Conservation (phyloP, 352 stramenopile genomes). For the Vaucheria bursata region DNA sequence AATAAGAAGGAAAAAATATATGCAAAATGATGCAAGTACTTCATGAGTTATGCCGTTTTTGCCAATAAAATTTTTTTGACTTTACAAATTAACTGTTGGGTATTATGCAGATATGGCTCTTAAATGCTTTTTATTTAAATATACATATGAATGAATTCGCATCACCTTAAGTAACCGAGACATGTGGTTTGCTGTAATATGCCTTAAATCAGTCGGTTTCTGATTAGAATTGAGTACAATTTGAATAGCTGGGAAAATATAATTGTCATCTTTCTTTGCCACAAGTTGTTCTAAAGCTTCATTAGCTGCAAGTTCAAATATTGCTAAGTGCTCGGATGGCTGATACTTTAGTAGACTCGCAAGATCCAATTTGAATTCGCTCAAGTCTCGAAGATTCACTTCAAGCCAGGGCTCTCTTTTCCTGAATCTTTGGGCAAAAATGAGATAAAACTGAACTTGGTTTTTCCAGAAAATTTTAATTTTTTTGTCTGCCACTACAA, state of each 20-base stretch:
- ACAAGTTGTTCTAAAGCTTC: slow-evolving; percentile 41
- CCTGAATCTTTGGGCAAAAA: slow-evolving; percentile 67
- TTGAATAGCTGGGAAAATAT: slow-evolving; percentile 55
- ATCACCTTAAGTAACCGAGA: slow-evolving; percentile 75
- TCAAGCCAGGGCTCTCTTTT: slow-evolving; percentile 64
- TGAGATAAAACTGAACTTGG: background rate
- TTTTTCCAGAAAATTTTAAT: background rate
- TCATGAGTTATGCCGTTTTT: no score
- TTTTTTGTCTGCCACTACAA: background rate
- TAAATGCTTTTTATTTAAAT: no score
- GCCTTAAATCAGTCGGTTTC: slow-evolving; percentile 58
- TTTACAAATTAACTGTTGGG: no score
- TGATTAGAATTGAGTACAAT: slow-evolving; percentile 65
- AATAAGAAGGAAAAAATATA: no score
- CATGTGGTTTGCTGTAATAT: slow-evolving; percentile 75
- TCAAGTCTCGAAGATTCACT: slow-evolving; percentile 68
- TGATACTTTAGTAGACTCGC: slow-evolving; percentile 69
- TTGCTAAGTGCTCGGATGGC: slow-evolving; percentile 67
- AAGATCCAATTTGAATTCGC: slow-evolving; percentile 70
- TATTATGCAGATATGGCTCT: no score
- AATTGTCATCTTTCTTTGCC: slow-evolving; percentile 42
- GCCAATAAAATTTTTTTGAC: no score
- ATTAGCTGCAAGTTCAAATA: slow-evolving; percentile 57
- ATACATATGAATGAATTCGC: no score
- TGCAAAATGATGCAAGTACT: no score